Conservation (phyloP, 1,284 basidiomycete species). For the Fistulina hepatica region DNA sequence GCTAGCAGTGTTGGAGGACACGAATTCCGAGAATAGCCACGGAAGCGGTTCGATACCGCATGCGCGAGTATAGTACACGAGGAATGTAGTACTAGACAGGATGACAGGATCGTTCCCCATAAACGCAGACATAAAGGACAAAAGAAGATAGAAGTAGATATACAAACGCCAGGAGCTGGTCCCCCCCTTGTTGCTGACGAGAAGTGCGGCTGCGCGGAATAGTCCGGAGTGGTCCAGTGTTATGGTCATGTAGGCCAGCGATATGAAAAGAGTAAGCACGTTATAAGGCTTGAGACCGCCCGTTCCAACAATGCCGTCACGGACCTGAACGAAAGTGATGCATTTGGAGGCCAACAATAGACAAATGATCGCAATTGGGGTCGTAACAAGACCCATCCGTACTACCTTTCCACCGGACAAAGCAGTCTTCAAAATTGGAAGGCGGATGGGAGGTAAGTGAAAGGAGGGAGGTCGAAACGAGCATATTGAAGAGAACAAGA, state of each 20-base stretch:
- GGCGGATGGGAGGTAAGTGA: no score
- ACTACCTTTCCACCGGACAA: no score
- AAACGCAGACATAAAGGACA: slow-evolving; percentile 67
- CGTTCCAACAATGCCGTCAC: slow-evolving; percentile 58
- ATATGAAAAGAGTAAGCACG: slow-evolving; percentile 87
- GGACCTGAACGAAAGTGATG: slow-evolving; percentile 49
- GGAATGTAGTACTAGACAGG: slow-evolving; percentile 76
- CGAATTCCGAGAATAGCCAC: slow-evolving; percentile 48
- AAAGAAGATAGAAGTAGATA: slow-evolving; percentile 70
- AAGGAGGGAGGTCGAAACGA: no score
- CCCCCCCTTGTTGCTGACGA: slow-evolving; percentile 73
- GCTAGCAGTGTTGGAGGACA: slow-evolving; percentile 73
- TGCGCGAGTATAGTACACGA: slow-evolving; percentile 77
- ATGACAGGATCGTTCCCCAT: slow-evolving; percentile 90
- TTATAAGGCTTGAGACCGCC: slow-evolving; percentile 85
- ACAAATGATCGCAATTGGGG: slow-evolving; percentile 71
- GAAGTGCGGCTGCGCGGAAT: slow-evolving; percentile 79
- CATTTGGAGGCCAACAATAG: slow-evolving; percentile 69
- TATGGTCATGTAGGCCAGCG: slow-evolving; percentile 89
- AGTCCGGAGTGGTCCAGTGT: slow-evolving; percentile 87
- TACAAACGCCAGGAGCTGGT: slow-evolving; percentile 63
- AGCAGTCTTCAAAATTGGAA: no score
- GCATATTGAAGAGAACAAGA: no score
- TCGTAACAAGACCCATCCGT: slow-evolving; percentile 60
- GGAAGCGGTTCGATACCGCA: slow-evolving; percentile 39